Evolutionary conservation across 140 eudicot genomes (phyloP), one percentile per base, ranked within the genome.

Genomic region (Stevia rebaudiana): DNA sequence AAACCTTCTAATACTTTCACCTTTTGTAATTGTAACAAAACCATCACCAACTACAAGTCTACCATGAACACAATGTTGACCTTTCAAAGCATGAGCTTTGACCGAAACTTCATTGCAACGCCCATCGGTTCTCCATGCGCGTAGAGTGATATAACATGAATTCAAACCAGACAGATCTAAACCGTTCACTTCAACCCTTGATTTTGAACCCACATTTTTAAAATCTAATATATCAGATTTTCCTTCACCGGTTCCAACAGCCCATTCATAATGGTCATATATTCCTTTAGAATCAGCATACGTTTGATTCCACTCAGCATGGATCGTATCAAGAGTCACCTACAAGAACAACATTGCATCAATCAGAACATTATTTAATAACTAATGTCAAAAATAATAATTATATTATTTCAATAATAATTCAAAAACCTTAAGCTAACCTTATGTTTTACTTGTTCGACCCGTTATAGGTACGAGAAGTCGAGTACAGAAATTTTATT

Each of bases 41-140:
- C 97, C 95, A 72, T 88, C 95, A 75, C 97, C 97, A 40, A 94
- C 95, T 41, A 83, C 82, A 78, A 94, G 97, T 83, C 95, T 94
- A 72, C 94, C 82, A 72, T 94, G 99, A n/a, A 94, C 99, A 74
- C 99, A 94, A 63, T 76, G 88, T 55, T 86, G 86, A 40, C 97
- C 97, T 49, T 87, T 86, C 76, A 94, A 80, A 19, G 97, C 99
- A 81, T 94, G 99, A 60, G 95, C 97, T 80, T 94, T 94, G 62
- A 83, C 99, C n/a, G 88, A 81, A 23, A 88, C 80, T 75, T 88
- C 95, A 21, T 72, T 81, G 75, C 83, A 81, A 28, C 97, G 86
- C 30, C 95, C 99, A 76, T 94, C 97, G 50, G 67, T 72, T 83
- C 84, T 94, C 90, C 95, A 88, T 24, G 99, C 99, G 67, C 97